A percentile compares a stretch with the other conserved stretches of the same genome.
Evolutionary conservation across 345 rosid genomes (phyloP).

Genomic region (Citrus sinensis): DNA sequence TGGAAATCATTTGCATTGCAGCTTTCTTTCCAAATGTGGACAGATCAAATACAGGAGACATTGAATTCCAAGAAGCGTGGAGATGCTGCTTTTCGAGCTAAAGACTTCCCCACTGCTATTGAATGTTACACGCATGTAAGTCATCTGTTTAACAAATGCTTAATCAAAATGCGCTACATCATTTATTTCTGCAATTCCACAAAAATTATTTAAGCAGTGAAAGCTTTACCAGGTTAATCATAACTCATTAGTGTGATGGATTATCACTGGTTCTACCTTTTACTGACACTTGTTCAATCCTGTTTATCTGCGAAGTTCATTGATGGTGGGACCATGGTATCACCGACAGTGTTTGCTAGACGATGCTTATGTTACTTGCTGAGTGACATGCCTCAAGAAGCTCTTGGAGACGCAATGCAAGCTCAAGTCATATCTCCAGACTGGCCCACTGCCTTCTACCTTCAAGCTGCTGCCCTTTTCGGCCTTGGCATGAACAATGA

Average conservation of each 20-base stretch:
- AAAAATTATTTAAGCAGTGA: not conserved
- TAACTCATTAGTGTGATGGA: not conserved
- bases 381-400: constrained; percentile 71
- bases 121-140: constrained; percentile 59
- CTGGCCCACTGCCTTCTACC: constrained; percentile 79
- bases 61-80: constrained; percentile 60
- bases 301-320: constrained; percentile 45
- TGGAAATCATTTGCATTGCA: constrained; percentile 23
- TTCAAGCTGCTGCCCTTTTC: constrained; percentile 84
- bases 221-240: not conserved
- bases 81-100: constrained; percentile 60
- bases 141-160: not conserved
- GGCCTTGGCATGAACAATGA: constrained; percentile 78
- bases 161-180: not conserved
- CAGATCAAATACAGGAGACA: constrained; percentile 67
- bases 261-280: not conserved
- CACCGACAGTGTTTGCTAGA: constrained; percentile 76
- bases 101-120: constrained; percentile 49
- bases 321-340: constrained; percentile 73
- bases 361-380: constrained; percentile 73
- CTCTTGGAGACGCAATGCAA: constrained; percentile 85
- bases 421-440: constrained; percentile 75
- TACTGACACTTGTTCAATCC: not conserved
- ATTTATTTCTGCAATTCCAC: not conserved
- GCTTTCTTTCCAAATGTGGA: constrained; percentile 81